phyloP scores from a whole-genome alignment of 73 alveolate genomes.

The Paramecium primaurelia region DNA sequence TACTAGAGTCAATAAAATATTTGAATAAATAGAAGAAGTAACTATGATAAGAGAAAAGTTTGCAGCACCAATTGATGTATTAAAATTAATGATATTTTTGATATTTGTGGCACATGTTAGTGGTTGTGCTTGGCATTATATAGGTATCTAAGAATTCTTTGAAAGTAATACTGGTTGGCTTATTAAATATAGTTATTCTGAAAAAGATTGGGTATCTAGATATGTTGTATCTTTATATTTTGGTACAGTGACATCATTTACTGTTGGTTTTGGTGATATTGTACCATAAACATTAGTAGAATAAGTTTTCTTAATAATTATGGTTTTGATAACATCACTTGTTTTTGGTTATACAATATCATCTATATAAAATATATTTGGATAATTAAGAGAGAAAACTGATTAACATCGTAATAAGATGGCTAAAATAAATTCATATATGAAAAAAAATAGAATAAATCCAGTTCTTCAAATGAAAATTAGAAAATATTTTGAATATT shows the following conservation, averaged over 20 bases:
- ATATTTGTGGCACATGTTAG: conserved; percentile 25
- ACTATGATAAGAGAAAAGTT: conserved; percentile 19
- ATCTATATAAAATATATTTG: conserved; percentile 39
- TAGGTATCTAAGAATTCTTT: not conserved
- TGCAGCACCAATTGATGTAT: conserved; percentile 11
- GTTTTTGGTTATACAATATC: conserved; percentile 50
- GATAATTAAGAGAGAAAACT: conserved; percentile 17
- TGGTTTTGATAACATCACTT: conserved; percentile 29
- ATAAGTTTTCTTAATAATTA: conserved; percentile 19
- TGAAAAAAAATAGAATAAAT: not conserved
- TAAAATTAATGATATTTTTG: not conserved
- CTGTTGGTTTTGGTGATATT: conserved; percentile 57
- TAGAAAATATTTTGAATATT: conserved; percentile 14
- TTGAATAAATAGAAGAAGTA: conserved; percentile 25
- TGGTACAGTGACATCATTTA: conserved; percentile 37
- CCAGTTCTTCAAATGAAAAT: not conserved
- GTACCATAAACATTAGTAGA: conserved; percentile 39
- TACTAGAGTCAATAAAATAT: not conserved
- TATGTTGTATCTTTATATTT: conserved; percentile 47
- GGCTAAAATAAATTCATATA: conserved; percentile 6
- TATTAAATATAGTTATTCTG: not conserved
- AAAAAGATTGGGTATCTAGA: conserved; percentile 36
- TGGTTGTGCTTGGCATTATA: conserved; percentile 30
- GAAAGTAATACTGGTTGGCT: conserved; percentile 18
- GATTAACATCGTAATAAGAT: conserved; percentile 14